Base-by-base conservation (phyloP, 1,284 basidiomycete genomes). In the Boletus smithii region DNA sequence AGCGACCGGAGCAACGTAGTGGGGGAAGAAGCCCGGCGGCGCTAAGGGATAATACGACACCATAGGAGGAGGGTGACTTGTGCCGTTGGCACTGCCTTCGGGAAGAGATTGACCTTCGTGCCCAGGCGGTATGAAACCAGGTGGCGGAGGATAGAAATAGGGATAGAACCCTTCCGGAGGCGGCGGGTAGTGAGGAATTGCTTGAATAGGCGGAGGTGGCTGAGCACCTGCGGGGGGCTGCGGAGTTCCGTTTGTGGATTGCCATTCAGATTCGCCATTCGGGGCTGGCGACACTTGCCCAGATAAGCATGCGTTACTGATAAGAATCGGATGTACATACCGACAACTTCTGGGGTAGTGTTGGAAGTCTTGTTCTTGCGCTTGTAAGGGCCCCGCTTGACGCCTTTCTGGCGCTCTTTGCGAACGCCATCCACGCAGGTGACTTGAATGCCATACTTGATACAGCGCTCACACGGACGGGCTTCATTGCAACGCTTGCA, bases 321-420 rank as follows among this genome's bases (percentile, higher is more conserved):
- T 46, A 40, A 41, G 34, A 42, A 53, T 44, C 27, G 42, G 17
- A 32, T 14, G 27, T 42, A 45, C 47, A 16, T 55, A 60, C 63
- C 53, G 17, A 48, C 49, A 50, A 54, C 51, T 42, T 48, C 64
- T 2, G 52, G 18, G 31, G 36, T 50, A n/a, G 14, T 60, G 26
- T 56, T 58, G 6, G 59, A 44, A 6, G 60, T 53, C 58, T 84
- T 83, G 56, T 73, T 75, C 69, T 88, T 88, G 54, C 85, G 81
- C 56, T 89, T 88, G 70, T 92, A 92, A 0, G 89, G 90, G 0
- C 89, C 89, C 27, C 89, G 81, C 66, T 92, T 92, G 66, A 91
- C 77, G 31, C 89, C 89, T 55, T 88, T 89, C 69, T 89, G 89
- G 51, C 89, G 73, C 64, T 90, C 89, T 64, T 92, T 92, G 50